Evolutionary conservation across 768 basidiomycete genomes (phyloP).

Genomic region (Russula brevipes): DNA sequence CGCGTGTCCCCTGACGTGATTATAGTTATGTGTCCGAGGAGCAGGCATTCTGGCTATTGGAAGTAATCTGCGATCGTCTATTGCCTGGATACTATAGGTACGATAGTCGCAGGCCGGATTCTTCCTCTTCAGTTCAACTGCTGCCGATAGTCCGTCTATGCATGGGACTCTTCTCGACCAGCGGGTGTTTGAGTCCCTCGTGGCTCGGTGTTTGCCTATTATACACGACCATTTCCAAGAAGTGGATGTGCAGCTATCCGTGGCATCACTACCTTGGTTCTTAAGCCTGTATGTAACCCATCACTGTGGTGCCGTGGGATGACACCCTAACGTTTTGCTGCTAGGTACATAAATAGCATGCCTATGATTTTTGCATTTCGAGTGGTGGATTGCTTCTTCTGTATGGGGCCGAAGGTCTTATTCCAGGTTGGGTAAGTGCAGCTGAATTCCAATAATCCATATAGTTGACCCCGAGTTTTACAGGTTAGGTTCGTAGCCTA

Average conservation of each 20-base stretch:
- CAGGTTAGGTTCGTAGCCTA: slow-evolving; percentile 51
- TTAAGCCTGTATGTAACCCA: slow-evolving; percentile 72
- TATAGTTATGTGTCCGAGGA: slow-evolving; percentile 98
- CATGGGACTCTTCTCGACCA: slow-evolving; percentile 98
- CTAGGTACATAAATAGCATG: slow-evolving; percentile 89
- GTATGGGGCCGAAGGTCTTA: slow-evolving; percentile 97
- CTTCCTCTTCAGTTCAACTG: slow-evolving; percentile 12
- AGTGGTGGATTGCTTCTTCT: slow-evolving; percentile 96
- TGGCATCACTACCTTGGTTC: slow-evolving; percentile 98
- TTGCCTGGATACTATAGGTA: slow-evolving; percentile 97
- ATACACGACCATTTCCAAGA: slow-evolving; percentile 88
- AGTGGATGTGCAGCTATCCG: slow-evolving; percentile 94
- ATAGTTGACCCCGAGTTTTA: slow-evolving; percentile 13
- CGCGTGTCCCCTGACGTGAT: slow-evolving; percentile 6
- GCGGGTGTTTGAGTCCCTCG: slow-evolving; percentile 92
- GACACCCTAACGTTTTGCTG: not conserved
- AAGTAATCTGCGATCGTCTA: slow-evolving; percentile 90
- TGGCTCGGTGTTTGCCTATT: slow-evolving; percentile 82
- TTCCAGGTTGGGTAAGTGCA: slow-evolving; percentile 91
- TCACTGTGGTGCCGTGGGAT: slow-evolving; percentile 25
- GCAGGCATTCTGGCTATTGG: slow-evolving; percentile 95
- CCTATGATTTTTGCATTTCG: slow-evolving; percentile 98
- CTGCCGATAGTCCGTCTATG: slow-evolving; percentile 77
- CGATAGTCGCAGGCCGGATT: slow-evolving; percentile 27
- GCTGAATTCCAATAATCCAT: not conserved